Conservation (phyloP, 495 filamentous ascomycete species). For the Talaromyces liani region DNA sequence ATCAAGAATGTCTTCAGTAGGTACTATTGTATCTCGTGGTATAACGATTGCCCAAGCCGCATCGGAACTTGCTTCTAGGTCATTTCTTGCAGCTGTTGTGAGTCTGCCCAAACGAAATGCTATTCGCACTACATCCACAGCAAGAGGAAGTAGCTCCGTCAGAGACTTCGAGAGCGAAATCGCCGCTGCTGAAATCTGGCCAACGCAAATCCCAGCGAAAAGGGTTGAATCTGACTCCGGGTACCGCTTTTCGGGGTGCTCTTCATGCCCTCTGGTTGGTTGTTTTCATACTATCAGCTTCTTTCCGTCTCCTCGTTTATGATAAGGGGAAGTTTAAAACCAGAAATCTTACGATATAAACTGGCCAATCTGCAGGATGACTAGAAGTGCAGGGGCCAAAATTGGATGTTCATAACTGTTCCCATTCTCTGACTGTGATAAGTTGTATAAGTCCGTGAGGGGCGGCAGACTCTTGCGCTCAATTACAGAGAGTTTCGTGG, state of each 20-base stretch:
- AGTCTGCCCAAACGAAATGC: slow-evolving; percentile 25
- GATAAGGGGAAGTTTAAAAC: background rate
- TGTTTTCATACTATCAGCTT: background rate
- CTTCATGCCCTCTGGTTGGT: background rate
- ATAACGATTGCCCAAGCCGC: background rate
- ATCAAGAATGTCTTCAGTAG: background rate
- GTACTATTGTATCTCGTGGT: background rate
- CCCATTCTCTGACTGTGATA: background rate
- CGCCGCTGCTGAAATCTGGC: slow-evolving; percentile 25
- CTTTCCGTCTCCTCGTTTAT: background rate
- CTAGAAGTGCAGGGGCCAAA: background rate
- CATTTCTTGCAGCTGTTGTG: background rate
- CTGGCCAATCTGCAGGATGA: background rate
- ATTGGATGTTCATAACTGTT: background rate
- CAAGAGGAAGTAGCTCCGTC: slow-evolving; percentile 18
- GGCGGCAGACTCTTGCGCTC: background rate
- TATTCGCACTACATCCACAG: slow-evolving; percentile 21
- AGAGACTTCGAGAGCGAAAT: slow-evolving; percentile 20
- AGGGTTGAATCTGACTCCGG: background rate
- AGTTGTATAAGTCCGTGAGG: background rate
- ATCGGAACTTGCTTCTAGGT: background rate
- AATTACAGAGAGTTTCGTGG: background rate
- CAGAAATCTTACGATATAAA: background rate
- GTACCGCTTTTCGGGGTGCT: background rate
- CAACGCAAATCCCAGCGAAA: slow-evolving; percentile 24